Conservation (phyloP, 2,329 filamentous ascomycete genomes). For the Plenodomus lindquistii region DNA sequence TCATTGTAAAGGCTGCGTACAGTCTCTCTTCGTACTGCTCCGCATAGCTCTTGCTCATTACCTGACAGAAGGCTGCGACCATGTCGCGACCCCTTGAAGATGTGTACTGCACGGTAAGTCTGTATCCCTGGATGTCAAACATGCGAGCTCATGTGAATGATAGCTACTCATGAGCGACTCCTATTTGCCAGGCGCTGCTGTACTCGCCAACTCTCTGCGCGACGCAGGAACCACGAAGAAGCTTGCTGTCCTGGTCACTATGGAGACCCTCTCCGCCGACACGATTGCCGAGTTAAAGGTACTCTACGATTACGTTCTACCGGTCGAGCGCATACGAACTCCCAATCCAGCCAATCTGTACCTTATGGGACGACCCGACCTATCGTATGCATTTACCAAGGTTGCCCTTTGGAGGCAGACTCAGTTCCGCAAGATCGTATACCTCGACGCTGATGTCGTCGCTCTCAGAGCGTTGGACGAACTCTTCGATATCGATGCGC, state of each 20-base stretch:
- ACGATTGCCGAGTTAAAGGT: conserved; percentile 79
- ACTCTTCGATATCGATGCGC: conserved; percentile 70
- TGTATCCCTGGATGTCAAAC: conserved; percentile 12
- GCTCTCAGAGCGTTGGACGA: conserved; percentile 89
- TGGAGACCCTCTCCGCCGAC: conserved; percentile 74
- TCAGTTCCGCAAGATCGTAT: conserved; percentile 90
- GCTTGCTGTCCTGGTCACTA: conserved; percentile 80
- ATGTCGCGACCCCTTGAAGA: conserved; percentile 53
- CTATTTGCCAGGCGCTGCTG: conserved; percentile 91
- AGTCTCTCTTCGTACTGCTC: conserved; percentile 1
- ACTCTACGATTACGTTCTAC: conserved; percentile 86
- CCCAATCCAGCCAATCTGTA: conserved; percentile 78
- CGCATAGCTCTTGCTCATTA: conserved; percentile 2
- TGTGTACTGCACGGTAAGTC: conserved; percentile 67
- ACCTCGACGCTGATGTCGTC: conserved; percentile 93
- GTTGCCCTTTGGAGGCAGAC: conserved; percentile 90
- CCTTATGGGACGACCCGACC: conserved; percentile 88
- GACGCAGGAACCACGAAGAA: conserved; percentile 87
- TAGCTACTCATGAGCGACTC: conserved; percentile 90
- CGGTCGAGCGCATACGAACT: conserved; percentile 79
- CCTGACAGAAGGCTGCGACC: not conserved
- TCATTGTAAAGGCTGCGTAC: not conserved
- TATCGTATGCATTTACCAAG: conserved; percentile 94
- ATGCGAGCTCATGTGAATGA: conserved; percentile 30
- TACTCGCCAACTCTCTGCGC: conserved; percentile 90